Evolutionary conservation across 331 rosid species (phyloP).

Genomic region (Quercus phellos): DNA sequence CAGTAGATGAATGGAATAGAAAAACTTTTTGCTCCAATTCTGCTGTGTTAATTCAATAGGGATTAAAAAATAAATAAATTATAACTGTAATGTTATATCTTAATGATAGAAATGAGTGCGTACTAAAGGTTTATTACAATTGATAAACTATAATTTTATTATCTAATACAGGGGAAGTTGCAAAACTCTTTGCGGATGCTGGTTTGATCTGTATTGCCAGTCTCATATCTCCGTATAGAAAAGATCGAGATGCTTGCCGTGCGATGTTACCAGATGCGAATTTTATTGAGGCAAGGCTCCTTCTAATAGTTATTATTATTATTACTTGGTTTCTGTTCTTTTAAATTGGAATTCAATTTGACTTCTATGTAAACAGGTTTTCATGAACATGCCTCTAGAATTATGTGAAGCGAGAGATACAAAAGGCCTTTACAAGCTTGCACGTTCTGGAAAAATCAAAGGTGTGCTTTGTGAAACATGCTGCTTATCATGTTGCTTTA

Average conservation of each 20-base stretch:
- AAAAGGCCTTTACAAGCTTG: slow-evolving; percentile 89
- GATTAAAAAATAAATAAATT: neutral
- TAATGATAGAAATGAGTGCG: neutral
- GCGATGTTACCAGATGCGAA: slow-evolving; percentile 51
- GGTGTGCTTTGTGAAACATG: slow-evolving; percentile 38
- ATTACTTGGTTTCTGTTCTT: slow-evolving; percentile 6
- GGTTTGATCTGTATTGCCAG: slow-evolving; percentile 76
- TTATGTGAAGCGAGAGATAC: slow-evolving; percentile 80
- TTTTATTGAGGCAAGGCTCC: slow-evolving; percentile 64
- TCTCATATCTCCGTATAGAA: slow-evolving; percentile 76
- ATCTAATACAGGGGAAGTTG: slow-evolving; percentile 62
- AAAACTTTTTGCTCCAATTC: neutral
- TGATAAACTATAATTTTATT: slow-evolving; percentile 10
- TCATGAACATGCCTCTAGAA: slow-evolving; percentile 76
- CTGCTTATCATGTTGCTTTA: slow-evolving; percentile 1
- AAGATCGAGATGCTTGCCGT: slow-evolving; percentile 68
- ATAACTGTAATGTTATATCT: neutral
- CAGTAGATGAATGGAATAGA: neutral
- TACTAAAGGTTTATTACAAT: neutral
- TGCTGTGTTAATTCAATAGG: neutral
- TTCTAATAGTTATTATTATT: slow-evolving; percentile 3
- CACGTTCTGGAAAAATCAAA: slow-evolving; percentile 81
- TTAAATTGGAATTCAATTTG: slow-evolving; percentile 16
- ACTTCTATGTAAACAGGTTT: slow-evolving; percentile 45
- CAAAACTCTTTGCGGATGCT: slow-evolving; percentile 77